phyloP scores from a whole-genome alignment of 768 basidiomycete genomes.

The Mycena haematopus region DNA sequence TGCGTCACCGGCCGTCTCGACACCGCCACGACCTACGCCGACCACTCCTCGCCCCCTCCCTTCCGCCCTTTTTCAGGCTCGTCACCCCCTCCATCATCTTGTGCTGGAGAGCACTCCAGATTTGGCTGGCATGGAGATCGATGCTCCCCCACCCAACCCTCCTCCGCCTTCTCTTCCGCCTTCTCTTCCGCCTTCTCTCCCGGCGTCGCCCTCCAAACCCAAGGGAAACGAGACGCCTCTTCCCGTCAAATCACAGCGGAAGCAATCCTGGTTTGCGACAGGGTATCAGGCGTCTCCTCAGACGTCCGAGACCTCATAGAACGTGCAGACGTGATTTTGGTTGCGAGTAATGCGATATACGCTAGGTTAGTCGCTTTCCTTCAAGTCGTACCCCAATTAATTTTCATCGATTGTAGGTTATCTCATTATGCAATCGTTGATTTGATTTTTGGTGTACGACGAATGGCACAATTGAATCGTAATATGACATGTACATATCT shows the following conservation, averaged over 20 bases:
- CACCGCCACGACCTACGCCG: constrained; percentile 18
- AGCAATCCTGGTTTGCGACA: constrained; percentile 28
- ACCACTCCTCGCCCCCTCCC: constrained; percentile 19
- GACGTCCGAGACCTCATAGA: constrained; percentile 6
- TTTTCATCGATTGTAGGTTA: constrained; percentile 6
- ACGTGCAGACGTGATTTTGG: not conserved
- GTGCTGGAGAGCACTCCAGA: constrained; percentile 16
- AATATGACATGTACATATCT: constrained; percentile 18
- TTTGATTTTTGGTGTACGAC: constrained; percentile 4
- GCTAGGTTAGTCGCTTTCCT: constrained; percentile 22
- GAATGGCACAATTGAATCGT: constrained; percentile 7
- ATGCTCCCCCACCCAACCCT: constrained; percentile 19
- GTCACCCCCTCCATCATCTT: constrained; percentile 30
- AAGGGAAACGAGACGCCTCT: constrained; percentile 26
- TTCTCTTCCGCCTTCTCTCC: constrained; percentile 13
- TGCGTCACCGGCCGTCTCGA: constrained; percentile 18
- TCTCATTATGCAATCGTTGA: constrained; percentile 4
- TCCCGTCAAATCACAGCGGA: constrained; percentile 30
- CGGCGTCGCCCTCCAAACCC: constrained; percentile 22
- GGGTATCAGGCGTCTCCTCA: constrained; percentile 10
- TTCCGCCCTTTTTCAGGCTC: constrained; percentile 25
- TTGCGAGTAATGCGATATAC: constrained; percentile 17
- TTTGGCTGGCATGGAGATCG: constrained; percentile 24
- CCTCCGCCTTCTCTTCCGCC: not conserved
- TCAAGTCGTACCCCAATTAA: not conserved